Base-by-base conservation (phyloP, 345 rosid genomes). In the Eutrema yunnanense region DNA sequence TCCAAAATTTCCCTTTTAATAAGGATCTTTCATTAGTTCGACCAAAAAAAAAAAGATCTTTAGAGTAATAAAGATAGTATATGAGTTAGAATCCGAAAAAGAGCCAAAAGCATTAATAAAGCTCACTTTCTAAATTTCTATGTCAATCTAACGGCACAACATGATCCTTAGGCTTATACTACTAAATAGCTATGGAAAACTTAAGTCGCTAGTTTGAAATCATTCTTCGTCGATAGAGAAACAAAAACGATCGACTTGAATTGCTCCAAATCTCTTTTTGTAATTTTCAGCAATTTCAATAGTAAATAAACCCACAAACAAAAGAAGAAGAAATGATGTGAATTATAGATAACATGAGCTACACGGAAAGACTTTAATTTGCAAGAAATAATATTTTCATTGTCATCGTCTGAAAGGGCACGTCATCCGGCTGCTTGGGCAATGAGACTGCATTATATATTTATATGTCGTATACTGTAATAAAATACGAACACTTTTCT, bases 341-440 rank as follows among this genome's bases (percentile, higher is more conserved):
- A 71, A 14, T 30, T 26, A n/a, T n/a, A 9, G 53, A 14, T 33
- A 48, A 27, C 59, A 49, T 32, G 19, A 51, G 40, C 51, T 43
- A 49, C 34, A 49, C 42, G 51, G 12, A 51, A 40, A 53, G 16
- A 51, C 60, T 51, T 38, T 10, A 8, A 49, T 71, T 61, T 61
- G 51, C 52, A 30, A 11, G 16, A 41, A 44, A 30, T 61, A 12
- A 11, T 71, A 40, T 62, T 51, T 8, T 34, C 42, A 62, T 43
- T 22, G 62, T 62, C 38, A 52, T 51, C 16, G 29, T 29, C 51
- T 49, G 42, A 49, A 49, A 50, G 0, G 14, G 53, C 44, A 41
- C 49, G 43, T 72, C 76, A 62, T 22, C 55, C 54, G 62, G 76
- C 62, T 72, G 69, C 76, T 52, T 62, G 14, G 62, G 38, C 54